Percentiles rank a stretch among this genome's conserved stretches.
Evolutionary conservation across 352 stramenopile genomes (phyloP).

Genomic region (Globisporangium carolinianum): DNA sequence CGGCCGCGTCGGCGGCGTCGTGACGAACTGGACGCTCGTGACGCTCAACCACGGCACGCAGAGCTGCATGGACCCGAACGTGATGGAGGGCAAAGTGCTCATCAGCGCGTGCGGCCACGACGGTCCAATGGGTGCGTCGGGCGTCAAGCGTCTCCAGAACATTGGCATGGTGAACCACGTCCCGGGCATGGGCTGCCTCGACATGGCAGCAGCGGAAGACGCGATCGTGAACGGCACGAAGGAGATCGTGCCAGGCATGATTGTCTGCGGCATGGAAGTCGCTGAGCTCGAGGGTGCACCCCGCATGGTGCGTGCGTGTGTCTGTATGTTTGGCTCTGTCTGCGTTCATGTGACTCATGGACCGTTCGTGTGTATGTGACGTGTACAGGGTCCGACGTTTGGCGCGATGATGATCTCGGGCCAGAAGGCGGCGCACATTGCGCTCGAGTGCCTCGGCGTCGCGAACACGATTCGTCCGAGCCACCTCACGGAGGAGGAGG

Average conservation of each 20-base stretch:
- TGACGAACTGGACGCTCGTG: constrained; percentile 68
- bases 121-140: constrained; percentile 50
- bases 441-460: constrained; percentile 48
- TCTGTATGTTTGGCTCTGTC: not conserved
- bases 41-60: constrained; percentile 62
- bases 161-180: constrained; percentile 56
- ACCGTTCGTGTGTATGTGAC: not conserved
- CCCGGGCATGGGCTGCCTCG: constrained; percentile 48
- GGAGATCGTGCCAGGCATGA: constrained; percentile 61
- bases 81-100: constrained; percentile 64
- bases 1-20: constrained; percentile 46
- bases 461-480: constrained; percentile 44
- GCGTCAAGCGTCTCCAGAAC: constrained; percentile 63
- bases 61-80: constrained; percentile 69
- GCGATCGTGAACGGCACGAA: constrained; percentile 55
- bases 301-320: constrained; percentile 28
- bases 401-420: constrained; percentile 66
- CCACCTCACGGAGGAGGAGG: constrained; percentile 23
- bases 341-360: not conserved
- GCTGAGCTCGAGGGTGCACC: constrained; percentile 50
- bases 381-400: constrained; percentile 38
- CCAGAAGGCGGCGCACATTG: constrained; percentile 54
- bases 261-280: constrained; percentile 58
- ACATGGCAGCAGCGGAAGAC: constrained; percentile 57
- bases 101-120: constrained; percentile 58